phyloP scores from a whole-genome alignment of 768 basidiomycete species.

The Pisolithus orientalis region DNA sequence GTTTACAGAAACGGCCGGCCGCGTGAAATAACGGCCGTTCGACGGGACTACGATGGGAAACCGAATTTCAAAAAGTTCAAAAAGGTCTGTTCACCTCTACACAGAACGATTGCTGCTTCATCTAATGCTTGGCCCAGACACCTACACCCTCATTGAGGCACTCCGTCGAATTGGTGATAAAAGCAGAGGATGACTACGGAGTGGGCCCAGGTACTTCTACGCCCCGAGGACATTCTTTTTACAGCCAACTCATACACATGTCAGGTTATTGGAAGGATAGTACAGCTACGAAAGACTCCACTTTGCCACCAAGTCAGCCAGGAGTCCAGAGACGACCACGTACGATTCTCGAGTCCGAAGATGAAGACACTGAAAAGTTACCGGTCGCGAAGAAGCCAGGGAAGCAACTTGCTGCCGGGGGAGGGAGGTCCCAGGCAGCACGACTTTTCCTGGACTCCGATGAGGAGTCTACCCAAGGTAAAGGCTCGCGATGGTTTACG shows the following conservation, averaged over 20 bases:
- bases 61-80: slow-evolving; percentile 79
- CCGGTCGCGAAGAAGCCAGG: slow-evolving; percentile 11
- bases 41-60: slow-evolving; percentile 37
- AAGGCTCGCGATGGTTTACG: neutral
- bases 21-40: slow-evolving; percentile 18
- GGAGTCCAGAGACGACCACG: slow-evolving; percentile 19
- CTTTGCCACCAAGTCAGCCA: slow-evolving; percentile 14
- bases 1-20: slow-evolving; percentile 32
- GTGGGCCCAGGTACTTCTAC: slow-evolving; percentile 40
- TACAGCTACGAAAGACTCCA: slow-evolving; percentile 13
- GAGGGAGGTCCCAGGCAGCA: slow-evolving; percentile 24
- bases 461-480: slow-evolving; percentile 28
- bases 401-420: slow-evolving; percentile 10
- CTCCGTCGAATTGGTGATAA: slow-evolving; percentile 47
- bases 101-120: slow-evolving; percentile 20
- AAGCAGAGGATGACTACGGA: slow-evolving; percentile 48
- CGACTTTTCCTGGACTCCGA: slow-evolving; percentile 50
- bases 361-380: slow-evolving; percentile 19
- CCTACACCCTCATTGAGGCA: slow-evolving; percentile 17
- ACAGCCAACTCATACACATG: neutral
- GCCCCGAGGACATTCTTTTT: neutral
- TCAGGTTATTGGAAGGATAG: slow-evolving; percentile 55
- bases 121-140: slow-evolving; percentile 19
- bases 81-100: slow-evolving; percentile 38
- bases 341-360: slow-evolving; percentile 37